Evolutionary conservation across 192 early-diverging fungal genomes (phyloP).

Genomic region (Geosiphon pyriformis): DNA sequence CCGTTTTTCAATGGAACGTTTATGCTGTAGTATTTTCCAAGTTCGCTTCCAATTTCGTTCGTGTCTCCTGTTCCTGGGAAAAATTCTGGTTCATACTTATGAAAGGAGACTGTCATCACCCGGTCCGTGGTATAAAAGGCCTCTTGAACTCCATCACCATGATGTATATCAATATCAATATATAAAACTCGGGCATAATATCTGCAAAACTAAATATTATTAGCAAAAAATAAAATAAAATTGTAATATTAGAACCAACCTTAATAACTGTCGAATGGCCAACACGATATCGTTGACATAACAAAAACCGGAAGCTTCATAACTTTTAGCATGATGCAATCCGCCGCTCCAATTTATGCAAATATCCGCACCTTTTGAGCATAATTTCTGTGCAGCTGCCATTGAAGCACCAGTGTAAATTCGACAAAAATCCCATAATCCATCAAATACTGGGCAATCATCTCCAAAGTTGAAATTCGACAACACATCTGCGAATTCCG

Average conservation of each 20-base stretch:
- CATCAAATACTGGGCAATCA: conserved; percentile 97
- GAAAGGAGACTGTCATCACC: conserved; percentile 96
- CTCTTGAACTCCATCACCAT: conserved; percentile 97
- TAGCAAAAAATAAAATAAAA: conserved; percentile 15
- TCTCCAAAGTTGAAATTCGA: conserved; percentile 88
- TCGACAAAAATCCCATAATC: conserved; percentile 92
- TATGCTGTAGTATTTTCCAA: conserved; percentile 77
- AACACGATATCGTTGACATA: conserved; percentile 98
- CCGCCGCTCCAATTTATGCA: conserved; percentile 99
- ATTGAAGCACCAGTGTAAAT: conserved; percentile 93
- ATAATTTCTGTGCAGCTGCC: conserved; percentile 82
- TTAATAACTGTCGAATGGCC: conserved; percentile 81
- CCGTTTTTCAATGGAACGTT: conserved; percentile 89
- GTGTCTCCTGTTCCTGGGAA: conserved; percentile 87
- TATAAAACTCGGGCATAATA: conserved; percentile 84
- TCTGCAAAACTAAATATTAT: conserved; percentile 27
- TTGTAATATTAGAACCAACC: conserved; percentile 38
- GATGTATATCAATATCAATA: conserved; percentile 96
- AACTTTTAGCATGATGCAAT: conserved; percentile 85
- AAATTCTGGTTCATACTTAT: conserved; percentile 82
- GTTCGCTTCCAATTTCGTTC: conserved; percentile 70
- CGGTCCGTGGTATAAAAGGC: conserved; percentile 89
- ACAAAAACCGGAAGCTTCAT: conserved; percentile 92
- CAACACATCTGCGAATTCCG: conserved; percentile 48
- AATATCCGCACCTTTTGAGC: conserved; percentile 77